Evolutionary conservation across 2,329 filamentous ascomycete genomes (phyloP), one percentile per base, ranked within the genome.

Genomic region (Colletotrichum sp.): DNA sequence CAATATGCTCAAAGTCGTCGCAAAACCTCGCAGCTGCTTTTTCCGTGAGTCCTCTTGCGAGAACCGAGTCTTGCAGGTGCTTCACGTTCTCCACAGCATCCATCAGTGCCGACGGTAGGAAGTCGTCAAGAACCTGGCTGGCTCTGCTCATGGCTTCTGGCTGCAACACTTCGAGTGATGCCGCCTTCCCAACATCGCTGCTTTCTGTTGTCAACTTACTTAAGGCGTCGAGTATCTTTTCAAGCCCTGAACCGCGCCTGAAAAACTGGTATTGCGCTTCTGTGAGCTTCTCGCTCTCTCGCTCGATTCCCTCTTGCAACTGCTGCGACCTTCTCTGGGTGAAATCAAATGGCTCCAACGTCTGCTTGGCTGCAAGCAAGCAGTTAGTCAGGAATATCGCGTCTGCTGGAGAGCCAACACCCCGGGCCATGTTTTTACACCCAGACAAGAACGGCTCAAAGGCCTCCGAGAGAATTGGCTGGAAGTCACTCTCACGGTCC

Each of bases 101-200:
- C 89, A 98, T 96, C 34, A 98, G 89, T 4, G 96, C 97, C 2
- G 95, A 98, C 0, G 97, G 96, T 29, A 99, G 88, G 85, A 99
- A 99, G 77, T 95, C 93, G 81, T 99, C 97, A 8, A 99, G 88
- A 55, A 90, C 90, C 80, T 96, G 95, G 80, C 95, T 95, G 3
- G 93, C 92, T 66, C 88, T 86, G 2, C 90, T 86, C n/a, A 99
- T 87, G 0, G 89, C 84, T 7, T 89, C 85, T 0, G 91, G 89
- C 75, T 93, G 90, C 2, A 94, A 87, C 1, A 82, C 81, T 2
- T 87, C 82, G 29, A 95, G 68, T 6, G 69, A 68, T 22, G 57
- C 32, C 27, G 74, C 88, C 15, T 89, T 89, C 59, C 88, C 87
- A 6, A 95, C 83, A 34, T 86, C 82, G 57, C 85, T 82, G 52